A percentile compares a stretch with the other conserved stretches of the same genome.
phyloP scores from a whole-genome alignment of 257 asterid genomes.

The Solanum virginianum region DNA sequence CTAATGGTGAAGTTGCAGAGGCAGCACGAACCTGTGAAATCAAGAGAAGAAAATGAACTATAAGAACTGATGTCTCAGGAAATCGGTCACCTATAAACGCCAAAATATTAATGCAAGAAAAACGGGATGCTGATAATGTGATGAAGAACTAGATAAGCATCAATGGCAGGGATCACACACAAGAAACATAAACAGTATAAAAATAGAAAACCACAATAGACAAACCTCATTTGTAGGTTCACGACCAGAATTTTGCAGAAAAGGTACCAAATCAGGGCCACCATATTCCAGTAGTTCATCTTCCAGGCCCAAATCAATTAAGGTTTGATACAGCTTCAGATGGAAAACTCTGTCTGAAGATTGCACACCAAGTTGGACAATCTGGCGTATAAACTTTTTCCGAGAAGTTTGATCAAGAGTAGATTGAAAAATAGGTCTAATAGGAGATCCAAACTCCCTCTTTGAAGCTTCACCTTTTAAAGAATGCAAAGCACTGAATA shows the following conservation, averaged over 20 bases:
- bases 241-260: slow-evolving; percentile 83
- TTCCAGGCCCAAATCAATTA: slow-evolving; percentile 81
- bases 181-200: not conserved
- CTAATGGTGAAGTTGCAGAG: slow-evolving; percentile 34
- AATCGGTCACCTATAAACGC: not conserved
- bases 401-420: slow-evolving; percentile 72
- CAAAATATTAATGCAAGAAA: not conserved
- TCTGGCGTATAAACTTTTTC: slow-evolving; percentile 68
- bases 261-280: slow-evolving; percentile 91
- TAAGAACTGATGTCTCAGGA: not conserved
- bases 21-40: slow-evolving; percentile 36
- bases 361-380: slow-evolving; percentile 91
- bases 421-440: slow-evolving; percentile 59
- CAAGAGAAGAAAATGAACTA: not conserved
- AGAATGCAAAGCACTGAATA: slow-evolving; percentile 59
- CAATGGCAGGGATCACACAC: not conserved
- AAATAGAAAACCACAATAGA: not conserved
- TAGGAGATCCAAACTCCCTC: slow-evolving; percentile 86
- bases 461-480: slow-evolving; percentile 52
- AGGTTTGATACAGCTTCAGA: slow-evolving; percentile 64
- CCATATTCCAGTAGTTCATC: slow-evolving; percentile 89
- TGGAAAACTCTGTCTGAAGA: slow-evolving; percentile 82
- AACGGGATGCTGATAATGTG: not conserved
- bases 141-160: not conserved
- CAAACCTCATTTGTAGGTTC: slow-evolving; percentile 66